A percentile compares a stretch with the other conserved stretches of the same genome.
Conservation (phyloP, 1,139 yeast species). For the Yamadazyma conglobata region DNA sequence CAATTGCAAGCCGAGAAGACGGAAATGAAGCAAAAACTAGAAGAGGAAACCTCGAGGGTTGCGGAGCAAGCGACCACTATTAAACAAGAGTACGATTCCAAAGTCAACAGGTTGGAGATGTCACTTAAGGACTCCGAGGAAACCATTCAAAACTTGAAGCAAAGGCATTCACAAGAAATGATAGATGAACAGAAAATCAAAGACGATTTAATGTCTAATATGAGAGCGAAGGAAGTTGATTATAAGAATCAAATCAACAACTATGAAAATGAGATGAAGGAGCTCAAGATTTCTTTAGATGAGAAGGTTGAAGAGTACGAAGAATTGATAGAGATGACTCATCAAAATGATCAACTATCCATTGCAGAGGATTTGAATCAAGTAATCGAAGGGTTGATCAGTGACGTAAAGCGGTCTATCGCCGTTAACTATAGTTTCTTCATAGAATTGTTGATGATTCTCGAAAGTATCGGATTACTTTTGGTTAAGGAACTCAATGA, state of each 20-base stretch:
- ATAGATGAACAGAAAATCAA: conserved; percentile 44
- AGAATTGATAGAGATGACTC: conserved; percentile 40
- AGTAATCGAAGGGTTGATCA: conserved; percentile 20
- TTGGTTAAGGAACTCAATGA: conserved; percentile 39
- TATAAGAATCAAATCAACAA: conserved; percentile 50
- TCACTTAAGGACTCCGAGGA: too few species aligned
- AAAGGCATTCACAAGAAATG: conserved; percentile 22
- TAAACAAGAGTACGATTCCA: conserved; percentile 22
- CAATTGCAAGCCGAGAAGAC: conserved; percentile 7
- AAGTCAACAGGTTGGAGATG: too few species aligned
- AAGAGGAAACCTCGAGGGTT: conserved; percentile 23
- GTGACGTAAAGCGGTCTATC: conserved; percentile 19
- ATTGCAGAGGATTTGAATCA: conserved; percentile 27
- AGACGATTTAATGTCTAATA: conserved; percentile 60
- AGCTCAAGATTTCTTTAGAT: conserved; percentile 30
- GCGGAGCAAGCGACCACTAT: conserved; percentile 8
- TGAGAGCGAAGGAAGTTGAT: conserved; percentile 62
- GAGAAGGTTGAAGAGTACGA: conserved; percentile 50
- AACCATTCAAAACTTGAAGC: conserved; percentile 28
- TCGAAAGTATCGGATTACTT: conserved; percentile 78
- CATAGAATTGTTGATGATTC: conserved; percentile 51
- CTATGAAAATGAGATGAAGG: conserved; percentile 48
- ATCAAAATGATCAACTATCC: conserved; percentile 26
- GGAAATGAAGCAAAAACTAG: conserved; percentile 3
- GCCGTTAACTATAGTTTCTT: conserved; percentile 26